Conservation (phyloP, 108 stramenopile species). For the Nitzschia sp. region DNA sequence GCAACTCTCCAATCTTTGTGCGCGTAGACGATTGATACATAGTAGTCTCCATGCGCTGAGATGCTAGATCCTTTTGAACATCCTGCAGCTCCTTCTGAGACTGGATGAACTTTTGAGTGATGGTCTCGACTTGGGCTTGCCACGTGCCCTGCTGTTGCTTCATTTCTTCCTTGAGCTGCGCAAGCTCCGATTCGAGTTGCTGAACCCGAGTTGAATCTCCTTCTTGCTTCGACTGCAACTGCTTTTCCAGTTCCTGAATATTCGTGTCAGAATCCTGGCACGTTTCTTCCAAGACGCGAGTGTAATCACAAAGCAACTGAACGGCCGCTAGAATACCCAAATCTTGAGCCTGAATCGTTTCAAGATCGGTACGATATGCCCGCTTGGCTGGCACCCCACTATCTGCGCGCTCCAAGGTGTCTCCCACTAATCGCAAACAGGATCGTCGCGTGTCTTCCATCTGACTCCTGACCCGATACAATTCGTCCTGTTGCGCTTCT, state of each 20-base stretch:
- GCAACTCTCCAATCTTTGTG: constrained; percentile 67
- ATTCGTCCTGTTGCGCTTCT: constrained; percentile 66
- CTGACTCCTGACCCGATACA: constrained; percentile 66
- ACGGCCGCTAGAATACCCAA: constrained; percentile 48
- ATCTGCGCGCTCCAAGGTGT: constrained; percentile 55
- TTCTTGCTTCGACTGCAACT: constrained; percentile 51
- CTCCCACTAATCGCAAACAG: constrained; percentile 60
- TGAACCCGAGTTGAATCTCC: constrained; percentile 63
- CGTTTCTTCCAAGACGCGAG: constrained; percentile 42
- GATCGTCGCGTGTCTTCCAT: constrained; percentile 69
- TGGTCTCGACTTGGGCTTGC: constrained; percentile 45
- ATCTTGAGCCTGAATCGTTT: constrained; percentile 63
- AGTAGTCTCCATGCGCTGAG: constrained; percentile 77
- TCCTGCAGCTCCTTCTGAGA: constrained; percentile 66
- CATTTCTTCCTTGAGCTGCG: constrained; percentile 47
- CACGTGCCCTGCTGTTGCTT: constrained; percentile 45
- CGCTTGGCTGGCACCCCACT: constrained; percentile 23
- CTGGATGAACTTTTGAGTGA: constrained; percentile 51
- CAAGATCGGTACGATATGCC: constrained; percentile 61
- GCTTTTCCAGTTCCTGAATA: constrained; percentile 51
- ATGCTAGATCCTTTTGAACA: constrained; percentile 70
- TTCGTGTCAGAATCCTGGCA: constrained; percentile 50
- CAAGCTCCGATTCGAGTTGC: constrained; percentile 53
- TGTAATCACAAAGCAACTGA: constrained; percentile 56
- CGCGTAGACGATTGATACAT: constrained; percentile 80